Base-by-base conservation (phyloP, 2,329 filamentous ascomycete genomes). In the Pyrenochaeta sp. region DNA sequence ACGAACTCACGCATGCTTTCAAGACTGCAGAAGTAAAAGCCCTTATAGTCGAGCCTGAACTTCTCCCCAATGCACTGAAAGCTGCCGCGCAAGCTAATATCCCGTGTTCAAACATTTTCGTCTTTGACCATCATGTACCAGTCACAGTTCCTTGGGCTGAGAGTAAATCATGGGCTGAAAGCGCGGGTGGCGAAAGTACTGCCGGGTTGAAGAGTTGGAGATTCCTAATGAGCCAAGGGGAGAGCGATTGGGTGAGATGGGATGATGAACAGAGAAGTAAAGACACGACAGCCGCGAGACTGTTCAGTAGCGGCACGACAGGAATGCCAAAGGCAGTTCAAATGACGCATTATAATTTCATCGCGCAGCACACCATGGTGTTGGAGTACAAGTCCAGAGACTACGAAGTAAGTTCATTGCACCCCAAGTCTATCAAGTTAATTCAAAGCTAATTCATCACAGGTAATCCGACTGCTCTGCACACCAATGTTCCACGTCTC, bases 261-360 rank as follows among this genome's bases (percentile, higher is more conserved):
- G 59, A 73, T 46, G 62, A 72, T 34, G 61, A 58, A 45, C 37
- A 25, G n/a, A 54, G 60, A 25, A 69, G 65, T 37, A 66, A 58
- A 34, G 74, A 67, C 57, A 88, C 81, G 2, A 77, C 75, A 8
- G 86, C 78, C 50, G 73, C 57, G 42, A 56, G 65, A 28, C 54
- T 74, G 15, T 73, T 71, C 56, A 71, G 50, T 25, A 77, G 74
- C 56, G 80, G 77, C 62, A 78, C 69, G 58, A 88, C 81, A 0
- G 71, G 71, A 0, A 44, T 68, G 2, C 71, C 71, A 2, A 74
- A 74, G 67, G 67, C 70, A 0, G 68, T 71, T 12, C 60, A 69
- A 59, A 67, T 88, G 42, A 84, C 84, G 0, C 88, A 90, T 67
- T 76, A 79, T 54, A 88, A 88, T 63, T 76, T 87, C 27, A 65